A percentile compares a stretch with the other conserved stretches of the same genome.
Evolutionary conservation across 306 rosid genomes (phyloP).

Genomic region (Vicia sativa): DNA sequence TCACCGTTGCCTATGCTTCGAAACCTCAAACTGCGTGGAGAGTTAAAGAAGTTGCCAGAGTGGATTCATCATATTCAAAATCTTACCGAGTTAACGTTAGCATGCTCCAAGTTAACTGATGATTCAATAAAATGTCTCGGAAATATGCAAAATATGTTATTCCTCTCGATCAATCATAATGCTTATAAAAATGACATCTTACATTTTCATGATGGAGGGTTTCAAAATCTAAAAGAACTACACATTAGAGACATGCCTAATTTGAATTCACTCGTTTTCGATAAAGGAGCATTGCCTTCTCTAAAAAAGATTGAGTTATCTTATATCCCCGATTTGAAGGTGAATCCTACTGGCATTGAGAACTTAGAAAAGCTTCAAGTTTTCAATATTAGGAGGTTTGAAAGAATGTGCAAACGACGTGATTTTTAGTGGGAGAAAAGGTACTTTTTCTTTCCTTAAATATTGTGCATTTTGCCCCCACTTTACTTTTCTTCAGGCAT

Average conservation of each 20-base stretch:
- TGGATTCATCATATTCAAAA: background rate
- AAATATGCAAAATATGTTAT: background rate
- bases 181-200: background rate
- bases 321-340: background rate
- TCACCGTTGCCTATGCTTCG: background rate
- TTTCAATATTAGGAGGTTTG: background rate
- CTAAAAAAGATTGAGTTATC: background rate
- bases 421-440: too few relatives aligned
- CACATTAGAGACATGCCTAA: background rate
- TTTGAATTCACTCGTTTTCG: background rate
- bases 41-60: background rate
- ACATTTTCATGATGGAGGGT: conserved; percentile 17
- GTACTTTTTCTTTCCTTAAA: too few relatives aligned
- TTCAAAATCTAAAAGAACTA: background rate
- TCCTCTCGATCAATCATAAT: rapidly evolving
- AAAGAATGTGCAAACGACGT: too few relatives aligned
- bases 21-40: background rate
- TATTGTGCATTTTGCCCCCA: too few relatives aligned
- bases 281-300: background rate
- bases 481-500: too few relatives aligned
- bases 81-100: background rate
- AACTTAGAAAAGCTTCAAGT: background rate
- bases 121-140: background rate
- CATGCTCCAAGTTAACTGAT: background rate
- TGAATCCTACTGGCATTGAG: background rate